Conservation (phyloP, 2,329 filamentous ascomycete species). For the Pseudogymnoascus destructans region DNA sequence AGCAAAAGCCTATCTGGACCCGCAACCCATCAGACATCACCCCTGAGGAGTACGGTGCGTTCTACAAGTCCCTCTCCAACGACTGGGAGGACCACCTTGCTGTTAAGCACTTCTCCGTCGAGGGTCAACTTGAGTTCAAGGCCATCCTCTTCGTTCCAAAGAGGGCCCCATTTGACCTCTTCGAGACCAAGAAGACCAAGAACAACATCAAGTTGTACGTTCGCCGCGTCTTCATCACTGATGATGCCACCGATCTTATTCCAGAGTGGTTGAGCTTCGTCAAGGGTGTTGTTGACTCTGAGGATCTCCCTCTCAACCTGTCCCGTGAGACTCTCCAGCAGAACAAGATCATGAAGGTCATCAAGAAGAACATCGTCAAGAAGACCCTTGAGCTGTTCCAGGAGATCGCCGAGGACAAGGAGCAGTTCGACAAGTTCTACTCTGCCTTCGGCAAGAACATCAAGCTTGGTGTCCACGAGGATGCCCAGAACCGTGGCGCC, state of each 20-base stretch:
- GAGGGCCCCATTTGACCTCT: constrained; percentile 98
- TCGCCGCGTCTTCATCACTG: constrained; percentile 99
- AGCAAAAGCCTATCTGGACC: constrained; percentile 99
- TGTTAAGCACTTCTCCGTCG: constrained; percentile 99
- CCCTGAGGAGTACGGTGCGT: constrained; percentile 92
- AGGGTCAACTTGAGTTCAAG: constrained; percentile 99
- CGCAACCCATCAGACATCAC: constrained; percentile 93
- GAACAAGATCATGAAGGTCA: constrained; percentile 99
- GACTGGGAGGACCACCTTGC: constrained; percentile 99
- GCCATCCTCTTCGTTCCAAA: constrained; percentile 99
- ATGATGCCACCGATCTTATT: constrained; percentile 97
- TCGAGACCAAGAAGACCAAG: constrained; percentile 99
- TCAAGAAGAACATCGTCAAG: constrained; percentile 99
- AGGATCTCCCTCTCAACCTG: constrained; percentile 98
- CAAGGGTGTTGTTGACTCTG: constrained; percentile 99
- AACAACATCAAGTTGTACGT: constrained; percentile 99
- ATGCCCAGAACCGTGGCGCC: constrained; percentile 84
- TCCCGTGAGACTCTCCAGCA: constrained; percentile 99
- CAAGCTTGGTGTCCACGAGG: constrained; percentile 99
- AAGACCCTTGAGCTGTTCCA: constrained; percentile 99
- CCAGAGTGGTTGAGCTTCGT: constrained; percentile 98
- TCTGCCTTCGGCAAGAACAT: constrained; percentile 99
- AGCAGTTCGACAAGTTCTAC: constrained; percentile 99
- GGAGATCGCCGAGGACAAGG: constrained; percentile 98
- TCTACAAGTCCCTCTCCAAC: constrained; percentile 99